These are phyloP conservation scores for Boletus sp. DNA, from an alignment of 1,284 basidiomycete species.

Conservation along the genomic window DNA sequence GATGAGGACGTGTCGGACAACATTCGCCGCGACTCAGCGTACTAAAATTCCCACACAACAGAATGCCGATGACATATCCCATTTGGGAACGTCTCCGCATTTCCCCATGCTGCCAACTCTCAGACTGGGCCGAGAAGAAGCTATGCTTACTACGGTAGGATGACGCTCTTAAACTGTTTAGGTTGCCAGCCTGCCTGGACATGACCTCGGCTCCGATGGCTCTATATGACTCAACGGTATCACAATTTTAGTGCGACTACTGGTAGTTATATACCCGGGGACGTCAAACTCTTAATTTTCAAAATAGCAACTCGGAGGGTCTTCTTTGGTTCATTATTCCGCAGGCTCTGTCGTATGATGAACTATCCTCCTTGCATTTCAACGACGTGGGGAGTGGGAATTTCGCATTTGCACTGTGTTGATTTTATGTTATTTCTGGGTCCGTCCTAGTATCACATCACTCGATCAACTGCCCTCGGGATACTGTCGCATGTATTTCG, in stretches of 20 bases:
- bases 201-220: not conserved
- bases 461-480: conserved; percentile 3
- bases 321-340: no score
- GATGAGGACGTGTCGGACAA: not conserved
- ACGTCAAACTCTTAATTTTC: not conserved
- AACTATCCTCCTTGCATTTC: conserved; percentile 8
- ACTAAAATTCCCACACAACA: conserved; percentile 15
- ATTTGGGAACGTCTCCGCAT: conserved; percentile 21
- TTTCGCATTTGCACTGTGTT: not conserved
- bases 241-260: not conserved
- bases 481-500: conserved; percentile 6
- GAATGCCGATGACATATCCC: conserved; percentile 22
- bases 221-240: not conserved
- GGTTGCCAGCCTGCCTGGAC: no score
- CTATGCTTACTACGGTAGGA: not conserved
- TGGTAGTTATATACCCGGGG: not conserved
- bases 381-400: conserved; percentile 15
- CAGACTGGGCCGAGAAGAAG: no score
- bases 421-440: not conserved
- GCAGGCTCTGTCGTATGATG: conserved; percentile 1
- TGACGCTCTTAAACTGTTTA: not conserved
- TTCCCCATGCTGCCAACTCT: not conserved
- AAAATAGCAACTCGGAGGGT: not conserved
- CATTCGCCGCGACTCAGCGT: not conserved
- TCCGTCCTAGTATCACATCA: conserved; percentile 8